Evolutionary conservation across 2,329 filamentous ascomycete genomes (phyloP), one percentile per base, ranked within the genome.

Genomic region (Paraconiothyrium brasiliense): DNA sequence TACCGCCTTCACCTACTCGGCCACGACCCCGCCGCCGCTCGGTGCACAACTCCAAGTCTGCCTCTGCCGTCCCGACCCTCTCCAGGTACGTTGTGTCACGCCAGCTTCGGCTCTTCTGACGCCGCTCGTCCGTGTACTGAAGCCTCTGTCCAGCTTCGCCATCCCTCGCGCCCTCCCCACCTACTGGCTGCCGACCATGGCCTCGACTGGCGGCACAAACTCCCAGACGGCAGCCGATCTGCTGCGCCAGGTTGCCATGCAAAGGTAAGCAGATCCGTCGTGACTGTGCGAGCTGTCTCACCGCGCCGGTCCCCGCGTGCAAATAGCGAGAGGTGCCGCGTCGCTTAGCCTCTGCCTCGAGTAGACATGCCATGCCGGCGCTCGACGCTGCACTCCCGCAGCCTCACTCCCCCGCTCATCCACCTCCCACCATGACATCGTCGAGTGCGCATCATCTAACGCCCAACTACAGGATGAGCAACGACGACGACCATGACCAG

Each of bases 401-500:
- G 43, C 59, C 56, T 50, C 62, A 50, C 61, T 56, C 49, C 57
- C 43, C 49, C 51, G 37, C 54, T 32, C 41, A 27, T 57, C 52
- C 56, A 63, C 61, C 55, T 49, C 51, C 61, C 54, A 67, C 60
- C 54, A 76, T 76, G 76, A 65, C 69, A 51, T 70, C 67, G 68
- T 65, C 71, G 72, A 71, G 78, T 72, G 66, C 70, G 60, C 72
- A 73, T 68, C 72, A 73, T 68, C 75, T 77, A 69, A 73, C 73
- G 55, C 74, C 77, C 58, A 7, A 30, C 22, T 74, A 72, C 71
- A 80, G 77, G 73, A 71, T 72, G 51, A 71, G 68, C 67, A 90
- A 92, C 69, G 91, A 94, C 75, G 90, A 93, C 78, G 85, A 84
- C 73, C 84, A 84, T 77, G 91, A 94, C 79, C 89, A 92, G 71